Conservation (phyloP, 257 asterid species). For the Eucommia ulmoides region DNA sequence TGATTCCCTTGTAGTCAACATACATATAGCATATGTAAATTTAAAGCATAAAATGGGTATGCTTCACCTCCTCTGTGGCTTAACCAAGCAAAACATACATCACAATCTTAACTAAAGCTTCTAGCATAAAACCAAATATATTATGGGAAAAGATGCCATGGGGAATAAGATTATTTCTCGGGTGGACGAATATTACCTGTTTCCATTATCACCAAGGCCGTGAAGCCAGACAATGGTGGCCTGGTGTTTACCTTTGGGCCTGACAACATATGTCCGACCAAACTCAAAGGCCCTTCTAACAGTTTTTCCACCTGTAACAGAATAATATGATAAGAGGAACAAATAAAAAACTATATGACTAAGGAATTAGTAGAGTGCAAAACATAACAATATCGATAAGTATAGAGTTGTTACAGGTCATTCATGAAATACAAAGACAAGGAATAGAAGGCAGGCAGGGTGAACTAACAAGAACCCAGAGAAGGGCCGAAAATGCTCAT, state of each 20-base stretch:
- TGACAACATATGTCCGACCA: conserved; percentile 79
- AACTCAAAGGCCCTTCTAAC: conserved; percentile 37
- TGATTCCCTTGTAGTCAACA: neutral
- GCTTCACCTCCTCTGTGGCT: neutral
- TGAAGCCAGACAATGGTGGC: conserved; percentile 90
- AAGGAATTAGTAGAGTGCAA: neutral
- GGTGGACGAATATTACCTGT: conserved; percentile 34
- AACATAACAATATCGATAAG: neutral
- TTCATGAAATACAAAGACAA: neutral
- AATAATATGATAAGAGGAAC: conserved; percentile 1
- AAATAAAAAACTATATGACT: conserved; percentile 6
- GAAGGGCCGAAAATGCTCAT: conserved; percentile 48
- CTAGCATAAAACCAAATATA: too few species aligned
- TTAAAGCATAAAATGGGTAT: neutral
- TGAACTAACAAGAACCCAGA: conserved; percentile 23
- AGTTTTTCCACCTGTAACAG: conserved; percentile 37
- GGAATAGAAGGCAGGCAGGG: conserved; percentile 3
- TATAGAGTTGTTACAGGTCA: neutral
- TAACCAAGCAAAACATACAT: too few species aligned
- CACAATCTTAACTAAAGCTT: too few species aligned
- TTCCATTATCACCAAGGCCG: conserved; percentile 76
- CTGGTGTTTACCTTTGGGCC: conserved; percentile 75
- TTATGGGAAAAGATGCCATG: too few species aligned
- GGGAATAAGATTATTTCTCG: neutral
- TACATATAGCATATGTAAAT: neutral